A percentile compares a stretch with the other conserved stretches of the same genome.
Evolutionary conservation across 2,329 filamentous ascomycete species (phyloP).

Genomic region (Leptoxyphium fumago): DNA sequence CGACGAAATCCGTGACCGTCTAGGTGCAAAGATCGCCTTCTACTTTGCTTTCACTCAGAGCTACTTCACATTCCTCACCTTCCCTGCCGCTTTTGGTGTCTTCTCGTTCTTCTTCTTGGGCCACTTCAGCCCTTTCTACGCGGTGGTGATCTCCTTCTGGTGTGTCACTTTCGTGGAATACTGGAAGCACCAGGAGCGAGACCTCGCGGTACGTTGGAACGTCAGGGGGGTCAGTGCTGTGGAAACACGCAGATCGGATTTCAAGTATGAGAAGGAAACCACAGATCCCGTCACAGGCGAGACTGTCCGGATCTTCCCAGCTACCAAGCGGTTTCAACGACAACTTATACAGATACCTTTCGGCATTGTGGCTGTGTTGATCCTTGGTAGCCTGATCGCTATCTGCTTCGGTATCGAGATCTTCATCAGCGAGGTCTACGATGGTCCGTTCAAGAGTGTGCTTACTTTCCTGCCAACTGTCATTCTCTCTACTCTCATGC

Average conservation of each 20-base stretch:
- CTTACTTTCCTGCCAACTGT: conserved; percentile 80
- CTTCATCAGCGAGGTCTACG: conserved; percentile 88
- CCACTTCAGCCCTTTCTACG: conserved; percentile 70
- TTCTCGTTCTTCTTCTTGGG: conserved; percentile 70
- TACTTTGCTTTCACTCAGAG: conserved; percentile 91
- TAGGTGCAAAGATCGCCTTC: conserved; percentile 58
- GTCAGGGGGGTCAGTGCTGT: conserved; percentile 73
- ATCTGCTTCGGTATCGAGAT: conserved; percentile 86
- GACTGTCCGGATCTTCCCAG: conserved; percentile 58
- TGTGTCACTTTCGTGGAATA: conserved; percentile 82
- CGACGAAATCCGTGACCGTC: conserved; percentile 35
- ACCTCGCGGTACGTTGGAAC: conserved; percentile 77
- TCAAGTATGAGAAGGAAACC: conserved; percentile 61
- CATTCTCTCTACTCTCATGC: conserved; percentile 68
- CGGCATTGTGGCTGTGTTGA: conserved; percentile 53
- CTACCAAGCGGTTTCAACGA: conserved; percentile 56
- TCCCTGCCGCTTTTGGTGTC: conserved; percentile 65
- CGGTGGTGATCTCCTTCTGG: conserved; percentile 68
- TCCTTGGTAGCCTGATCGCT: conserved; percentile 69
- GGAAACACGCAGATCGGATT: conserved; percentile 62
- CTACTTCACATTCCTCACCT: conserved; percentile 75
- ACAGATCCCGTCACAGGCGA: conserved; percentile 75
- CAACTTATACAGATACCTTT: conserved; percentile 79
- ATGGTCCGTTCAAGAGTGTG: conserved; percentile 72
- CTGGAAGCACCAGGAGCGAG: conserved; percentile 87